Conservation (phyloP, 164 flowering plant species). For the Magnolia officinalis region DNA sequence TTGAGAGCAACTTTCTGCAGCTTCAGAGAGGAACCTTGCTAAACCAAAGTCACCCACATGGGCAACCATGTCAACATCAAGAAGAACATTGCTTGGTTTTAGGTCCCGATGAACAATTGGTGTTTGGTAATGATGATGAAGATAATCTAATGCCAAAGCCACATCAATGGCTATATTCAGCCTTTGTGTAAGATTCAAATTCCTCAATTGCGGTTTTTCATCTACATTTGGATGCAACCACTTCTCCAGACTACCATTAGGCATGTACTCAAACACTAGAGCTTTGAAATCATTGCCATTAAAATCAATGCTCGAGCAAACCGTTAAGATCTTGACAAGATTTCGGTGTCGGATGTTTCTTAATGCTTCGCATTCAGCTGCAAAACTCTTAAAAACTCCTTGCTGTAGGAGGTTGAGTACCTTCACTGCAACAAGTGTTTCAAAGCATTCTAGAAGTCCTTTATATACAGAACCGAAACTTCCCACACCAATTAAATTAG, state of each 20-base stretch:
- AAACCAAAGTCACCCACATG: too few relatives aligned
- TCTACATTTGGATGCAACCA: constrained; percentile 17
- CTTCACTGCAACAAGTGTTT: constrained; percentile 14
- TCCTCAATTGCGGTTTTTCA: not conserved
- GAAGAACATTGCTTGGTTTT: too few relatives aligned
- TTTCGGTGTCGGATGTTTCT: constrained; percentile 12
- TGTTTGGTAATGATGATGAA: too few relatives aligned
- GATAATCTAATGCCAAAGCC: too few relatives aligned
- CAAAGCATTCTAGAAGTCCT: constrained; percentile 4
- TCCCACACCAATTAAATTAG: constrained; percentile 18
- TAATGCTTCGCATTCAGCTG: constrained; percentile 18
- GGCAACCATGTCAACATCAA: too few relatives aligned
- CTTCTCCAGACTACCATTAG: constrained; percentile 21
- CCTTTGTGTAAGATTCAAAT: constrained; percentile 22
- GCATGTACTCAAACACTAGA: constrained; percentile 18
- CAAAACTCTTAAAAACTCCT: constrained; percentile 22
- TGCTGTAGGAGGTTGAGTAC: constrained; percentile 18
- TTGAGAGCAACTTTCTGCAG: too few relatives aligned
- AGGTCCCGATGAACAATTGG: too few relatives aligned
- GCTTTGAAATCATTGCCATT: constrained; percentile 21
- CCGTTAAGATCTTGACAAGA: constrained; percentile 18
- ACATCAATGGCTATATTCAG: constrained; percentile 20
- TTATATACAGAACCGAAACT: constrained; percentile 19
- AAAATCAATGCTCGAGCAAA: constrained; percentile 16
- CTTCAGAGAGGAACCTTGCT: too few relatives aligned